These are phyloP conservation scores for Capsella bursapastoris DNA, from an alignment of 345 rosid species.

Conservation along the genomic window DNA sequence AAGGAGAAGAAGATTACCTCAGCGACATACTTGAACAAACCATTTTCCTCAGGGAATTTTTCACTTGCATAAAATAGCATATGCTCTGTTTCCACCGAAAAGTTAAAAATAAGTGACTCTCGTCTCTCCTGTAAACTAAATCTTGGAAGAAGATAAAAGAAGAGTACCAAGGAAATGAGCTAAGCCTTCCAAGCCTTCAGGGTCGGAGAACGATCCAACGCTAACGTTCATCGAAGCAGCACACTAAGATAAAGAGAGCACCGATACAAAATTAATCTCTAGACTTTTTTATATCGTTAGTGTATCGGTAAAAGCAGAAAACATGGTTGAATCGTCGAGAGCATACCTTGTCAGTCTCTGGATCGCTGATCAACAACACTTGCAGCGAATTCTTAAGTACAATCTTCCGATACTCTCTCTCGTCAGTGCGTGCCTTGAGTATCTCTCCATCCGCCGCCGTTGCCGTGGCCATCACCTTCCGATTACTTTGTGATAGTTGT, in stretches of 20 bases:
- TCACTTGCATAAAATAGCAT: conserved; percentile 96
- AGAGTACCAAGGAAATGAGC: conserved; percentile 88
- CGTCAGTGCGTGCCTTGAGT: conserved; percentile 69
- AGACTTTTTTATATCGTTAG: background rate
- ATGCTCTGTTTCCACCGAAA: conserved; percentile 55
- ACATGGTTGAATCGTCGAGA: background rate
- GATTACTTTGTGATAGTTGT: background rate
- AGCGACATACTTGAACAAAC: conserved; percentile 67
- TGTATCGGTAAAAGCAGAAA: background rate
- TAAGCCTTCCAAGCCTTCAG: conserved; percentile 84
- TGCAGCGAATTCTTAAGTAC: conserved; percentile 67
- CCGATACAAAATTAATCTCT: background rate
- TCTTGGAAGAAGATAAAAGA: background rate
- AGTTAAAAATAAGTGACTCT: background rate
- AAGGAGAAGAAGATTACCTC: conserved; percentile 53
- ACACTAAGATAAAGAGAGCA: conserved; percentile 52
- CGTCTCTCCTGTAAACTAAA: background rate
- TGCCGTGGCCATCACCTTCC: conserved; percentile 48
- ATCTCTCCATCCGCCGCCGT: conserved; percentile 45
- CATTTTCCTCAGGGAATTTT: conserved; percentile 83
- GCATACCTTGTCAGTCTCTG: conserved; percentile 77
- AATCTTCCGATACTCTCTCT: conserved; percentile 68
- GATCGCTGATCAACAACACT: conserved; percentile 79
- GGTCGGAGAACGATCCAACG: conserved; percentile 79
- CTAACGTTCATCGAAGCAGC: conserved; percentile 88